These are phyloP conservation scores for Saksenaea vasiformis DNA, from an alignment of 371 early-diverging fungal species.

Conservation along the genomic window DNA sequence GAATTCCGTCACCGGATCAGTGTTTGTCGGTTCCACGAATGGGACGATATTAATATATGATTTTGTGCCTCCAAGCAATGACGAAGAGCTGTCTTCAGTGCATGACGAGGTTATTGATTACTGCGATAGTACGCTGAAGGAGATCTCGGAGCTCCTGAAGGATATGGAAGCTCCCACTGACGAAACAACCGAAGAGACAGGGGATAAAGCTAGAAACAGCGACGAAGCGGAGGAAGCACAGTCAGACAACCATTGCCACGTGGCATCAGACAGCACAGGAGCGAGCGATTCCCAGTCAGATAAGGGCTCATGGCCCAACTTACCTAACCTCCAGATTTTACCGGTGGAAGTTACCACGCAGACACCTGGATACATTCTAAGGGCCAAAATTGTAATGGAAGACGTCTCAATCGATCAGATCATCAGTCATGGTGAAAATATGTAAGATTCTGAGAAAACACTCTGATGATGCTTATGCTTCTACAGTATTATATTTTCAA, in stretches of 20 bases:
- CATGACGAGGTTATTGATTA: slow-evolving; percentile 26
- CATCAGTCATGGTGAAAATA: slow-evolving; percentile 19
- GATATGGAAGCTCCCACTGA: slow-evolving; percentile 25
- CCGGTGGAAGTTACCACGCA: slow-evolving; percentile 1
- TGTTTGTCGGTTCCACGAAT: slow-evolving; percentile 44
- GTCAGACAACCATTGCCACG: neutral
- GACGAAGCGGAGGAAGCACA: neutral
- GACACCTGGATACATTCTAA: neutral
- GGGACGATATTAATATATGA: slow-evolving; percentile 31
- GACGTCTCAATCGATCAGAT: slow-evolving; percentile 14
- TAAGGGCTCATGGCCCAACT: neutral
- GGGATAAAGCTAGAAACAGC: neutral
- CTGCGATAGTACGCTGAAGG: slow-evolving; percentile 42
- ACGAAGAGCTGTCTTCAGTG: neutral
- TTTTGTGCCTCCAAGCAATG: slow-evolving; percentile 3
- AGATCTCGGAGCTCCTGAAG: slow-evolving; percentile 35
- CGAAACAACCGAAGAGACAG: slow-evolving; percentile 6
- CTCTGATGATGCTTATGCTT: neutral
- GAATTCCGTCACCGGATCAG: slow-evolving; percentile 30
- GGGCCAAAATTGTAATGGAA: neutral
- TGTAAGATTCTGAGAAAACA: slow-evolving; percentile 15
- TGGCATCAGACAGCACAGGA: neutral
- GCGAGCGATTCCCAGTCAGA: neutral
- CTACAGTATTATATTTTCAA: slow-evolving; percentile 23
- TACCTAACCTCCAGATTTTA: neutral